phyloP scores from a whole-genome alignment of 306 rosid genomes.

The Rosa persica region DNA sequence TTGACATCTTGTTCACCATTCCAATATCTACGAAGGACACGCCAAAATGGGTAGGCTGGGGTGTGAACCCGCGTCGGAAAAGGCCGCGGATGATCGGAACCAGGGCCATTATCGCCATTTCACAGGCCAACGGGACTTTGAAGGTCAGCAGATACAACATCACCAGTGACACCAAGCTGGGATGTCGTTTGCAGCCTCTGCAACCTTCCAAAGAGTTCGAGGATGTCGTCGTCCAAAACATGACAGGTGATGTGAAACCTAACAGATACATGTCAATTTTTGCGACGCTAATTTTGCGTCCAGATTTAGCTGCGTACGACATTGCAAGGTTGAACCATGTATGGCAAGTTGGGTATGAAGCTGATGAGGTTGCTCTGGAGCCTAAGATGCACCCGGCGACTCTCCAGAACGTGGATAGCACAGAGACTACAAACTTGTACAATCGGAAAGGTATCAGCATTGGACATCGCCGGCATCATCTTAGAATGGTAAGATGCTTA shows the following conservation, averaged over 20 bases:
- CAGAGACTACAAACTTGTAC: constrained; percentile 51
- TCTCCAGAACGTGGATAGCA: constrained; percentile 60
- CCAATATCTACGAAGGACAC: neutral
- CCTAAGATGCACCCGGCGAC: constrained; percentile 42
- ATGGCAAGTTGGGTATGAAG: constrained; percentile 65
- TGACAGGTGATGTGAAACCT: neutral
- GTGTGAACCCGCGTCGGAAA: constrained; percentile 55
- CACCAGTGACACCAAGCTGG: constrained; percentile 40
- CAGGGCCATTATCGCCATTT: constrained; percentile 61
- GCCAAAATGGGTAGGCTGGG: constrained; percentile 76
- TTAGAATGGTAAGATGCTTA: constrained; percentile 45
- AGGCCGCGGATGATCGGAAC: constrained; percentile 70
- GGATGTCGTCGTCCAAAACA: neutral
- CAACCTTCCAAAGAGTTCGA: constrained; percentile 1
- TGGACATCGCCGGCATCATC: constrained; percentile 26
- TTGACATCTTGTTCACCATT: constrained; percentile 49
- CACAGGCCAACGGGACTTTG: neutral
- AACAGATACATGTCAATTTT: constrained; percentile 11
- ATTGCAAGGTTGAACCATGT: constrained; percentile 48
- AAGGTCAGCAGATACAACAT: constrained; percentile 32
- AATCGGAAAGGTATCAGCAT: neutral
- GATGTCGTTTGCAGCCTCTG: constrained; percentile 54
- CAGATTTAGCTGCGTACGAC: constrained; percentile 9
- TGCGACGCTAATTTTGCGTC: constrained; percentile 42
- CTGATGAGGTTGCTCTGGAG: neutral